Percentiles rank a stretch among this genome's conserved stretches.
Conservation (phyloP, 805 yeast genomes). For the Zygotorulaspora chibaensis region DNA sequence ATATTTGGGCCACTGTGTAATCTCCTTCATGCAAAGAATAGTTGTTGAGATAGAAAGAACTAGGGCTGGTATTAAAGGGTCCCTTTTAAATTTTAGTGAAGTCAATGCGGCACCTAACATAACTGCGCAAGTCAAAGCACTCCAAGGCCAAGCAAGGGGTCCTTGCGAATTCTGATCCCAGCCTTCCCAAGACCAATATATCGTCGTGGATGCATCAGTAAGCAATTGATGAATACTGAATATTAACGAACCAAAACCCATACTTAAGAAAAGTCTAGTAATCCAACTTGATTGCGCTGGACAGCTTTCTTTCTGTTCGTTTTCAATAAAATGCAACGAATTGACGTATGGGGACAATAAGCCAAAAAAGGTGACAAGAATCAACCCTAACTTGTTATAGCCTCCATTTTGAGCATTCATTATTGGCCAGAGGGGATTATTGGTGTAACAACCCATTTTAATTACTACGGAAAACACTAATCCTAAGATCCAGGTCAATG, state of each 20-base stretch:
- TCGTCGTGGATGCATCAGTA: constrained; percentile 79
- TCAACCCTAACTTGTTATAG: constrained; percentile 62
- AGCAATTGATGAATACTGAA: constrained; percentile 70
- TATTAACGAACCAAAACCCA: constrained; percentile 73
- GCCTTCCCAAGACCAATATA: constrained; percentile 97
- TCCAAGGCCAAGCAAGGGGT: constrained; percentile 66
- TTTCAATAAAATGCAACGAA: constrained; percentile 21
- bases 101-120: constrained; percentile 53
- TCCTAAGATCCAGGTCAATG: constrained; percentile 46
- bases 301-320: constrained; percentile 9
- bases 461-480: constrained; percentile 66
- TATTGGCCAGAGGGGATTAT: constrained; percentile 95
- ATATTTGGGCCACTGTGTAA: constrained; percentile 32
- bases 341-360: constrained; percentile 50
- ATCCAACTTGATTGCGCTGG: constrained; percentile 5
- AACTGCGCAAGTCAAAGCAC: constrained; percentile 57
- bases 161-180: constrained; percentile 82
- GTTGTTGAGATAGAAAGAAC: constrained; percentile 30
- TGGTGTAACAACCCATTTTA: constrained; percentile 72
- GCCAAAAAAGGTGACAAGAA: constrained; percentile 46
- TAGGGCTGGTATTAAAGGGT: constrained; percentile 25
- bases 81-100: constrained; percentile 16
- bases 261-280: constrained; percentile 32
- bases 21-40: constrained; percentile 19
- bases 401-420: constrained; percentile 87